These are phyloP conservation scores for Lasiodiplodia hormozganensis DNA, from an alignment of 2,329 filamentous ascomycete genomes.

Conservation along the genomic window DNA sequence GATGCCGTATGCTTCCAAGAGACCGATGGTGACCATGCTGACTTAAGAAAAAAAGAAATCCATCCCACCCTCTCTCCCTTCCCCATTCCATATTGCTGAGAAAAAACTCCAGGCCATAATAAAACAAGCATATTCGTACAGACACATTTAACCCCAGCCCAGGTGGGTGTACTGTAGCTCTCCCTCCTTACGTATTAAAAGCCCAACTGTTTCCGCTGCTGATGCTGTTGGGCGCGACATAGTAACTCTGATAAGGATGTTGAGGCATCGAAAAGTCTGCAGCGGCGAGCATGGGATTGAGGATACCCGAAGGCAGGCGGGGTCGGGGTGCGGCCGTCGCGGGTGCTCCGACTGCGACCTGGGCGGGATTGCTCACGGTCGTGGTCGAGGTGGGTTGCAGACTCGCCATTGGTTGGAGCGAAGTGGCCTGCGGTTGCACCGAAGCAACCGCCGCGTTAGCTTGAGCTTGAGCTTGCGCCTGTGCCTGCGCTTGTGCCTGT, in stretches of 20 bases:
- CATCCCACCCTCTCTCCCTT: background rate
- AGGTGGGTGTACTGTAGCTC: background rate
- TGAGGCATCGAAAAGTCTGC: constrained; percentile 80
- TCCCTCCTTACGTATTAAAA: constrained; percentile 14
- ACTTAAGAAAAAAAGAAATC: background rate
- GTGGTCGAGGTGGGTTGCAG: background rate
- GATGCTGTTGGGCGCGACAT: constrained; percentile 71
- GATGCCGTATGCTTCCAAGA: background rate
- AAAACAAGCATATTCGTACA: background rate
- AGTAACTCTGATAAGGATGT: constrained; percentile 82
- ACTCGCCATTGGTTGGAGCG: constrained; percentile 20
- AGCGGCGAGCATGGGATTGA: constrained; percentile 73
- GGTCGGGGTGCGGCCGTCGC: constrained; percentile 34
- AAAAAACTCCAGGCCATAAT: background rate
- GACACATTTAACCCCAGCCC: background rate
- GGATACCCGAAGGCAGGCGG: constrained; percentile 57
- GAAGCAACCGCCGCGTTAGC: background rate
- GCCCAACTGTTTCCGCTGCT: constrained; percentile 16
- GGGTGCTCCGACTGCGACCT: constrained; percentile 34
- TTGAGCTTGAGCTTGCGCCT: constrained; percentile 8
- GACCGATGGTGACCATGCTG: background rate
- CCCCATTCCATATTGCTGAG: background rate
- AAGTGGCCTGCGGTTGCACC: constrained; percentile 26
- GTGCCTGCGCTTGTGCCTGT: background rate
- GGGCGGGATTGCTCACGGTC: background rate